A percentile compares a stretch with the other conserved stretches of the same genome.
phyloP scores from a whole-genome alignment of 108 stramenopile genomes.

The Pseudonitzschia multiseries region DNA sequence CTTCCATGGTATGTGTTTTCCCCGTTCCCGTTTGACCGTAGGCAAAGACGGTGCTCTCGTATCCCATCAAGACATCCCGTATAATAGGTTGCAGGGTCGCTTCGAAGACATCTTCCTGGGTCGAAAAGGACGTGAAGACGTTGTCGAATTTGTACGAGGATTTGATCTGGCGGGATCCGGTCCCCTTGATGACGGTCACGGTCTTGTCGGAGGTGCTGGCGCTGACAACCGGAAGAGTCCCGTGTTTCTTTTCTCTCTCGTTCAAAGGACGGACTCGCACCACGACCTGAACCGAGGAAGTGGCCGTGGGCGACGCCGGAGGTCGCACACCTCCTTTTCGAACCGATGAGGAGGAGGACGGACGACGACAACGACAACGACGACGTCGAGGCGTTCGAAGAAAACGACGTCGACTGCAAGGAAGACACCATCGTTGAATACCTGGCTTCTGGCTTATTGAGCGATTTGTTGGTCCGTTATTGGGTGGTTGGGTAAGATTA shows the following conservation, averaged over 20 bases:
- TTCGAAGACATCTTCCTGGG: slow-evolving; percentile 79
- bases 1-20: slow-evolving; percentile 89
- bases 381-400: background rate
- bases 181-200: slow-evolving; percentile 79
- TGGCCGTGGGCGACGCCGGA: slow-evolving; percentile 8
- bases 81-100: slow-evolving; percentile 79
- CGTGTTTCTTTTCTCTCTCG: slow-evolving; percentile 57
- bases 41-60: slow-evolving; percentile 62
- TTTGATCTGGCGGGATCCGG: slow-evolving; percentile 56
- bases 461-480: background rate
- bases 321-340: background rate
- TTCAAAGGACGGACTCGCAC: slow-evolving; percentile 82
- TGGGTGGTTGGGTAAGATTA: background rate
- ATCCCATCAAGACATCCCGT: slow-evolving; percentile 73
- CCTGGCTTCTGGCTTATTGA: background rate
- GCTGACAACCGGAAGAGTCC: slow-evolving; percentile 66
- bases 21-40: slow-evolving; percentile 76
- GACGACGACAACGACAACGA: too few species aligned
- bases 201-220: slow-evolving; percentile 66
- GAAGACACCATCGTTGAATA: slow-evolving; percentile 1
- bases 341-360: too few species aligned
- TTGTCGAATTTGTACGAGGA: slow-evolving; percentile 66
- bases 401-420: slow-evolving; percentile 3
- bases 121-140: slow-evolving; percentile 76
- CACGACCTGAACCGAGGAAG: slow-evolving; percentile 67